Evolutionary conservation across 257 asterid species (phyloP).

Genomic region (Capsicum baccatum): DNA sequence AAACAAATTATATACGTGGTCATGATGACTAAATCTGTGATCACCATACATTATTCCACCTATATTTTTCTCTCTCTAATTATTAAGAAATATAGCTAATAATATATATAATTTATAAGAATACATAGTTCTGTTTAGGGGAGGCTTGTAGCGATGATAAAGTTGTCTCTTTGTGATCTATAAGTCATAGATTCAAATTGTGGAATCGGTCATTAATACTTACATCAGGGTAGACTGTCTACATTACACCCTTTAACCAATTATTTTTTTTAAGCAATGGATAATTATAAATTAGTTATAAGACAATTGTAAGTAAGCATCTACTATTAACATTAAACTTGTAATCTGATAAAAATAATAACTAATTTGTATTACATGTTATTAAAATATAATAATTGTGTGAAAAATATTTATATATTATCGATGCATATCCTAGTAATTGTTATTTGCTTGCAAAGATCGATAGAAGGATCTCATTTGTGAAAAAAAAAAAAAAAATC

Average conservation of each 20-base stretch:
- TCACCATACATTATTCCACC: slow-evolving; percentile 1
- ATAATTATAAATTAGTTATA: neutral
- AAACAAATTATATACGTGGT: neutral
- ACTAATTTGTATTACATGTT: neutral
- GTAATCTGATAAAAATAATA: neutral
- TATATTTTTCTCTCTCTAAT: slow-evolving; percentile 18
- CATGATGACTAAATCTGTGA: slow-evolving; percentile 18
- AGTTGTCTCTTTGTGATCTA: neutral
- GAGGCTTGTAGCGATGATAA: no score
- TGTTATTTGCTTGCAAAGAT: no score
- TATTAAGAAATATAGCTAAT: neutral
- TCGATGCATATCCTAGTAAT: no score
- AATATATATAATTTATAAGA: neutral
- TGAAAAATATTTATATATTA: neutral
- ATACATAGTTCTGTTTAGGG: neutral
- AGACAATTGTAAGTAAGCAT: neutral
- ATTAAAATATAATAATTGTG: neutral
- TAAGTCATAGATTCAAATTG: neutral
- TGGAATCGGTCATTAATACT: neutral
- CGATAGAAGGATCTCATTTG: no score
- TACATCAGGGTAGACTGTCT: neutral
- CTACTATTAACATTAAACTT: neutral
- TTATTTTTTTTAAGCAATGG: no score
- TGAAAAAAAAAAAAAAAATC: neutral
- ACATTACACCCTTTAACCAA: no score